These are phyloP conservation scores for Artemisia argyi DNA, from an alignment of 129 eudicot species.

Conservation along the genomic window DNA sequence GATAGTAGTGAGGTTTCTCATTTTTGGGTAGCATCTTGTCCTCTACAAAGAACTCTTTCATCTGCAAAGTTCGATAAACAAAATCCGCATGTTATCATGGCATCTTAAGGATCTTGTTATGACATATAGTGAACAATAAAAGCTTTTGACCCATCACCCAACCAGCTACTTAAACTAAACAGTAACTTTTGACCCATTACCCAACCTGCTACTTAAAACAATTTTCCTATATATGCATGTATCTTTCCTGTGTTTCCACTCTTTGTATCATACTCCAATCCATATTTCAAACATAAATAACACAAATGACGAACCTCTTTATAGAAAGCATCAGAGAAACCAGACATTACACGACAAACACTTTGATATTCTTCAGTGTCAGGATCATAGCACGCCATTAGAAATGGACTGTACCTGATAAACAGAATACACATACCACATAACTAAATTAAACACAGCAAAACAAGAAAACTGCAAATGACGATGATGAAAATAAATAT, in stretches of 20 bases:
- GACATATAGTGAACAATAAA: background rate
- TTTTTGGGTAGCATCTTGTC: slow-evolving; percentile 54
- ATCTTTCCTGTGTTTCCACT: background rate
- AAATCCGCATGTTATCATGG: background rate
- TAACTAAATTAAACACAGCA: background rate
- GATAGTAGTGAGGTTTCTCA: slow-evolving; percentile 74
- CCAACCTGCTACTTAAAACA: background rate
- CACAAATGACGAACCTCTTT: slow-evolving; percentile 50
- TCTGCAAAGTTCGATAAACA: slow-evolving; percentile 41
- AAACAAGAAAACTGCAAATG: background rate
- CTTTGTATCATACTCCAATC: background rate
- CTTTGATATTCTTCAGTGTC: slow-evolving; percentile 92
- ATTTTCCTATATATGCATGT: background rate
- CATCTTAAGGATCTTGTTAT: background rate
- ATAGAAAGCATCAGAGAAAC: slow-evolving; percentile 91
- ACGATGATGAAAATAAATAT: background rate
- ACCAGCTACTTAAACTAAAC: background rate
- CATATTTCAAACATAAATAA: background rate
- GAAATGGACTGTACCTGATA: slow-evolving; percentile 94
- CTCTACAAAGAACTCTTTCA: slow-evolving; percentile 79
- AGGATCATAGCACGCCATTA: slow-evolving; percentile 94
- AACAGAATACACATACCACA: slow-evolving; percentile 3
- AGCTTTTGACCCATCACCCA: background rate
- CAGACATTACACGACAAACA: slow-evolving; percentile 97
- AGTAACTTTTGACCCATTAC: background rate